Evolutionary conservation across 371 early-diverging fungal genomes (phyloP).

Genomic region (Mortierella sp.): DNA sequence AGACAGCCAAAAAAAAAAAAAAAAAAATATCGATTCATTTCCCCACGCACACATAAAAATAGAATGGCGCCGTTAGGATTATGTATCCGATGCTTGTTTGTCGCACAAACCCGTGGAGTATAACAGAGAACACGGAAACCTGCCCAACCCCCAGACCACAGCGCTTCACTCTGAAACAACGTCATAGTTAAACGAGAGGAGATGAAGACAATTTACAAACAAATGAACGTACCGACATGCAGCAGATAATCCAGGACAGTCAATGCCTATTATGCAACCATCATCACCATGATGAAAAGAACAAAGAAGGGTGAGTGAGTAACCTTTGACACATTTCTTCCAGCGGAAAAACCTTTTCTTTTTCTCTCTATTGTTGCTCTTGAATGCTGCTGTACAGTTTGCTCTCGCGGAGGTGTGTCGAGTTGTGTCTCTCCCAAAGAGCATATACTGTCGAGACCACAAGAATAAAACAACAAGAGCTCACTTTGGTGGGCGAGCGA

Average conservation of each 20-base stretch:
- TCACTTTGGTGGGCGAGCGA: neutral
- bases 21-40: constrained; percentile 1
- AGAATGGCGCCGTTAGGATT: neutral
- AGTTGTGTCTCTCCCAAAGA: constrained; percentile 7
- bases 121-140: neutral
- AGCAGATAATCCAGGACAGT: constrained; percentile 61
- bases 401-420: constrained; percentile 9
- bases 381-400: neutral
- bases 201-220: no score
- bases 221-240: constrained; percentile 56
- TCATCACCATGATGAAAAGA: constrained; percentile 1
- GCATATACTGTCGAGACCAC: neutral
- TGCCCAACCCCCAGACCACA: neutral
- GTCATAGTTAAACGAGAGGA: no score
- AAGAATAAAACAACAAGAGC: neutral
- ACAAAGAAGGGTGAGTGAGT: constrained; percentile 4
- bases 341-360: neutral
- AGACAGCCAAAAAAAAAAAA: constrained; percentile 3
- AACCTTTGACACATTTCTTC: neutral
- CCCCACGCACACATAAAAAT: no score
- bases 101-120: neutral
- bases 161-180: neutral
- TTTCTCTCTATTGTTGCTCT: neutral
- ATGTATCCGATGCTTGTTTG: neutral
- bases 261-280: constrained; percentile 60